phyloP scores from a whole-genome alignment of 805 yeast genomes.

The Cyberlindnera amylophila region DNA sequence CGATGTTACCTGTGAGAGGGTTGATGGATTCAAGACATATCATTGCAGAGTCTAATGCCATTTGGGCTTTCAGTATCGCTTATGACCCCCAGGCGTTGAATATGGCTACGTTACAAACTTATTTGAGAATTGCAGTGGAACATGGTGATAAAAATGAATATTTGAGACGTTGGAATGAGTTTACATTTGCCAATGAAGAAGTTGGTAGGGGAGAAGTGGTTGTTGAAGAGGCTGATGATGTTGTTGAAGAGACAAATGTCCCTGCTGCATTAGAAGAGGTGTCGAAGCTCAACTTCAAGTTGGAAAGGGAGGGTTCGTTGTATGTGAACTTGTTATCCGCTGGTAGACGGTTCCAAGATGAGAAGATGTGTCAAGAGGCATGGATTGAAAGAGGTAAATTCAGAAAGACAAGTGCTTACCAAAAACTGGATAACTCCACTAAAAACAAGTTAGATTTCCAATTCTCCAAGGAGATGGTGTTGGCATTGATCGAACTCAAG shows the following conservation, averaged over 20 bases:
- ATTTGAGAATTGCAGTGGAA: conserved; percentile 43
- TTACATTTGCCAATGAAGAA: conserved; percentile 32
- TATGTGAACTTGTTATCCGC: conserved; percentile 37
- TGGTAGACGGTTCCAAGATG: conserved; percentile 51
- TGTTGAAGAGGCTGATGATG: conserved; percentile 18
- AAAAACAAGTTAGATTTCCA: conserved; percentile 52
- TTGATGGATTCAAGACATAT: conserved; percentile 41
- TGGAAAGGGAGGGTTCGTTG: conserved; percentile 20
- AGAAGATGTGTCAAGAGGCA: conserved; percentile 55
- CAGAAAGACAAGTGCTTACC: conserved; percentile 54
- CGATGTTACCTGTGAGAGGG: conserved; percentile 61
- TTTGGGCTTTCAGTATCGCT: conserved; percentile 56
- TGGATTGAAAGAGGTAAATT: conserved; percentile 81
- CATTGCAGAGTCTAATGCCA: conserved; percentile 72
- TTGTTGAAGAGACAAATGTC: conserved; percentile 17
- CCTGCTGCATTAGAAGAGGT: conserved; percentile 16
- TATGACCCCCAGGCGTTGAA: conserved; percentile 42
- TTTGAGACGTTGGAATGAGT: conserved; percentile 31
- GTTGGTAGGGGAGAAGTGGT: conserved; percentile 5
- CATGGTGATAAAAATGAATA: conserved; percentile 36
- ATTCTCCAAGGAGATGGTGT: conserved; percentile 72
- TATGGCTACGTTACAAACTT: conserved; percentile 43
- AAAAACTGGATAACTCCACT: conserved; percentile 29
- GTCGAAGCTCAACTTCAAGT: conserved; percentile 7
- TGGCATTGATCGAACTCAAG: conserved; percentile 50